A percentile compares a stretch with the other conserved stretches of the same genome.
Evolutionary conservation across 148 eudicot genomes (phyloP).

Genomic region (Rhododendron ferrugineum): DNA sequence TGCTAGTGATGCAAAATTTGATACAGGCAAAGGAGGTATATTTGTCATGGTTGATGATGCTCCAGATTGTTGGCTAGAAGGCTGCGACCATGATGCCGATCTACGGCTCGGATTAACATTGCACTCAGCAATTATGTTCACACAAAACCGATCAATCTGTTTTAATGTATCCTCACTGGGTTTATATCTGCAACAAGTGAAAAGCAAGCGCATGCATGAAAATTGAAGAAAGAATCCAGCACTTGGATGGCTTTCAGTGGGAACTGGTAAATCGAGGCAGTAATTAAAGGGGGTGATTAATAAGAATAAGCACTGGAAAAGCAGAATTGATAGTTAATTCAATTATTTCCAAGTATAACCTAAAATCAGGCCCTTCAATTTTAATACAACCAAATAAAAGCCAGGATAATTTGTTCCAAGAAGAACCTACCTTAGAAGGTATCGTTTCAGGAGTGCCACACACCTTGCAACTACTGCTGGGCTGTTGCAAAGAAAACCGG

Average conservation of each 20-base stretch:
- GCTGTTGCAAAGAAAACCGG: conserved; percentile 39
- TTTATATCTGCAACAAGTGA: conserved; percentile 63
- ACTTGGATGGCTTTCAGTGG: neutral
- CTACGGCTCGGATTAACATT: conserved; percentile 64
- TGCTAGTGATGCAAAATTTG: conserved; percentile 78
- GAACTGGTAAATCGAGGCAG: neutral
- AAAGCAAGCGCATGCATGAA: conserved; percentile 3
- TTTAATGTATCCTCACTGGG: conserved; percentile 90
- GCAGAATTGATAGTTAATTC: neutral
- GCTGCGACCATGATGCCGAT: conserved; percentile 54
- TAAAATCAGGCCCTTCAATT: neutral
- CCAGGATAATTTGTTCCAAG: neutral
- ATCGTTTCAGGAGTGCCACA: conserved; percentile 81
- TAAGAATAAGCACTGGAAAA: neutral
- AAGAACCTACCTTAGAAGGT: conserved; percentile 63
- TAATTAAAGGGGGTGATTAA: neutral
- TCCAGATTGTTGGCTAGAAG: conserved; percentile 57
- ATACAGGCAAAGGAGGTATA: conserved; percentile 71
- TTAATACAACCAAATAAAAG: neutral
- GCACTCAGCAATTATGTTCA: conserved; percentile 78
- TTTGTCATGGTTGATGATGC: conserved; percentile 37
- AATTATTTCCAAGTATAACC: neutral
- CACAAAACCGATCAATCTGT: conserved; percentile 89
- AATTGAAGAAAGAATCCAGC: neutral
- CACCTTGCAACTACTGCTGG: conserved; percentile 97